Conservation (phyloP, 345 rosid genomes). For the Ceriops zippeliana region DNA sequence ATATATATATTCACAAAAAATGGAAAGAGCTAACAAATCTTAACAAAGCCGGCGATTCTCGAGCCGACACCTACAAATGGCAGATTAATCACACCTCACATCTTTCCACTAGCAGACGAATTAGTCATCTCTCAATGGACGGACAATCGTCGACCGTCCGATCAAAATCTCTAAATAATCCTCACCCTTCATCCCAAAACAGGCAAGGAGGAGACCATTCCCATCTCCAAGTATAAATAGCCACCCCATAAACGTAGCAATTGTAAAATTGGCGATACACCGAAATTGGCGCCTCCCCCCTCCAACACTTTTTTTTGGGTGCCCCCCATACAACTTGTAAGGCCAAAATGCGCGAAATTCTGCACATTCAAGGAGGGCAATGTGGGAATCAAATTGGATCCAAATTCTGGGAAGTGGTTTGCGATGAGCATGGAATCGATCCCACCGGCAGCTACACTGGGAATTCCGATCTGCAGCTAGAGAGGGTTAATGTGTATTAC, state of each 20-base stretch:
- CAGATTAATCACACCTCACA: conserved; percentile 5
- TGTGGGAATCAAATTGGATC: conserved; percentile 40
- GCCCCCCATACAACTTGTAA: background rate
- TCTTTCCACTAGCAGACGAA: conserved; percentile 10
- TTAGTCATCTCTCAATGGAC: conserved; percentile 3
- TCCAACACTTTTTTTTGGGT: no score
- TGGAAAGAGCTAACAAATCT: background rate
- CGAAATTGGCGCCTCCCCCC: background rate
- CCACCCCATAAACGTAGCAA: background rate
- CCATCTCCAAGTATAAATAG: conserved; percentile 9
- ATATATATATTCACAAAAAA: no score
- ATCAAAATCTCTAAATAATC: background rate
- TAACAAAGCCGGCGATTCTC: conserved; percentile 12
- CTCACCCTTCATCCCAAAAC: no score
- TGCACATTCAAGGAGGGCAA: conserved; percentile 42
- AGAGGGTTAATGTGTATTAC: conserved; percentile 31
- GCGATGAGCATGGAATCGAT: conserved; percentile 39
- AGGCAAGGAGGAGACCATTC: background rate
- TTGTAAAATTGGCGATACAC: background rate
- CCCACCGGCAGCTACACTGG: conserved; percentile 22
- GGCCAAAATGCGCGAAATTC: conserved; percentile 35
- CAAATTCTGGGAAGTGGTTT: conserved; percentile 37
- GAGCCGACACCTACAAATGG: conserved; percentile 18
- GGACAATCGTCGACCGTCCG: conserved; percentile 17
- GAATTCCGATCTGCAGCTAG: conserved; percentile 20